Conservation (phyloP, 345 rosid genomes). For the Populus ilicifolia region DNA sequence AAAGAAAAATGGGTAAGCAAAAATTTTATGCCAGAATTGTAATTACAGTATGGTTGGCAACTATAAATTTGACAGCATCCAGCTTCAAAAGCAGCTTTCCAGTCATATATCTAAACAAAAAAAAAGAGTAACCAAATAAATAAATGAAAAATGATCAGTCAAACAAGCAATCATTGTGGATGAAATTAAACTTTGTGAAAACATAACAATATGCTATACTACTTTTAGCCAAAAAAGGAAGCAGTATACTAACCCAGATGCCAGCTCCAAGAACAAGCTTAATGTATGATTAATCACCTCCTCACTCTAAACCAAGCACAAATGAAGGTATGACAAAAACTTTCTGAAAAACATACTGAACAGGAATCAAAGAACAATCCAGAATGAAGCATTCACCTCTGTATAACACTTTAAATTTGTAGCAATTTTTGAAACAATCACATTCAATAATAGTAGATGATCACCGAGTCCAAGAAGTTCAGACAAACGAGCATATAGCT, state of each 20-base stretch:
- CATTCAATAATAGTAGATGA: constrained; percentile 80
- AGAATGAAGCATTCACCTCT: constrained; percentile 42
- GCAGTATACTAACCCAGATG: constrained; percentile 70
- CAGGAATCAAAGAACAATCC: constrained; percentile 3
- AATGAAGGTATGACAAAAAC: constrained; percentile 12
- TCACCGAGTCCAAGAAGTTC: constrained; percentile 94
- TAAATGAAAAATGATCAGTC: background rate
- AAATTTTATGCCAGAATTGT: constrained; percentile 7
- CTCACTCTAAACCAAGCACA: constrained; percentile 59
- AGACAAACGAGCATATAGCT: constrained; percentile 83
- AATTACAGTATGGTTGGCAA: constrained; percentile 92
- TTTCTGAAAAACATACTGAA: constrained; percentile 8
- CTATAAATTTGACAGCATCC: constrained; percentile 84
- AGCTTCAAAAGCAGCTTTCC: constrained; percentile 94
- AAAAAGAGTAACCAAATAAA: background rate
- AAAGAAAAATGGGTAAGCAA: constrained; percentile 15
- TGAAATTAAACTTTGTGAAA: constrained; percentile 1
- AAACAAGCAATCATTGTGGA: background rate
- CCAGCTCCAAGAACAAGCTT: constrained; percentile 89
- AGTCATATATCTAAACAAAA: constrained; percentile 78
- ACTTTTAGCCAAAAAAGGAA: constrained; percentile 10
- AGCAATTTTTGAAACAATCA: constrained; percentile 90
- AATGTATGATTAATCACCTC: constrained; percentile 93
- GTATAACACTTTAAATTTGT: constrained; percentile 92
- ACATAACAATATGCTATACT: background rate